A percentile compares a stretch with the other conserved stretches of the same genome.
These are phyloP conservation scores for Neurospora pannonica DNA, from an alignment of 495 filamentous ascomycete genomes.

Conservation along the genomic window DNA sequence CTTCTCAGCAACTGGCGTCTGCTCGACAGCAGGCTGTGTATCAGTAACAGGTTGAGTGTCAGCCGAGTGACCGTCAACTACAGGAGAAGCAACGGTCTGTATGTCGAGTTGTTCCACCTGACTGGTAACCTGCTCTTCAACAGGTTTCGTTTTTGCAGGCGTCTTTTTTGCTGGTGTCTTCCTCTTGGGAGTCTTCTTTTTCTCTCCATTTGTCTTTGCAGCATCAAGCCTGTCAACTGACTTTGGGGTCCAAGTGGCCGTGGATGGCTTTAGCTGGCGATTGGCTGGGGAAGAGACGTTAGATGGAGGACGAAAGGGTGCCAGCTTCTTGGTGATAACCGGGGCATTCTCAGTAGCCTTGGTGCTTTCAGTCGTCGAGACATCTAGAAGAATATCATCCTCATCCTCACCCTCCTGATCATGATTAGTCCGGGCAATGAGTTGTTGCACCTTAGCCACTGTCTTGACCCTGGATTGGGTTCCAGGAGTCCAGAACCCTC, in stretches of 20 bases:
- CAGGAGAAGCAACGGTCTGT: not conserved
- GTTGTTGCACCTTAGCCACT: slow-evolving; percentile 2
- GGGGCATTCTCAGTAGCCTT: not conserved
- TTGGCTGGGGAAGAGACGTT: not conserved
- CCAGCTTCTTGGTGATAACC: not conserved
- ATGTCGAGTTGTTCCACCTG: not conserved
- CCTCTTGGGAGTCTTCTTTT: not conserved
- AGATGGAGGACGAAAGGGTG: not conserved
- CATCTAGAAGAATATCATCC: slow-evolving; percentile 22
- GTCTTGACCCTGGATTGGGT: not conserved
- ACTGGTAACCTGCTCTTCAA: not conserved
- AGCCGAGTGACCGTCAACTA: not conserved
- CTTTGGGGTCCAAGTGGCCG: not conserved
- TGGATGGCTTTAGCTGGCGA: not conserved
- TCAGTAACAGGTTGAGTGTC: not conserved
- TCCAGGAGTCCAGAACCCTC: not conserved
- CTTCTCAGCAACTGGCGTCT: not conserved
- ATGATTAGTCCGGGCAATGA: slow-evolving; percentile 1
- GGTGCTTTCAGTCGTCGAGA: not conserved
- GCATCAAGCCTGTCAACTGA: not conserved
- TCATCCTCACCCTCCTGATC: slow-evolving; percentile 14
- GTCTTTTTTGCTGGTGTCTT: not conserved
- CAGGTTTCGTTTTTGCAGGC: not conserved
- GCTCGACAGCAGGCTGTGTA: not conserved
- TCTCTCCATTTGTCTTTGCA: not conserved